A percentile compares a stretch with the other conserved stretches of the same genome.
These are phyloP conservation scores for Beta macrorhiza DNA, from an alignment of 179 eudicot species.

Conservation along the genomic window DNA sequence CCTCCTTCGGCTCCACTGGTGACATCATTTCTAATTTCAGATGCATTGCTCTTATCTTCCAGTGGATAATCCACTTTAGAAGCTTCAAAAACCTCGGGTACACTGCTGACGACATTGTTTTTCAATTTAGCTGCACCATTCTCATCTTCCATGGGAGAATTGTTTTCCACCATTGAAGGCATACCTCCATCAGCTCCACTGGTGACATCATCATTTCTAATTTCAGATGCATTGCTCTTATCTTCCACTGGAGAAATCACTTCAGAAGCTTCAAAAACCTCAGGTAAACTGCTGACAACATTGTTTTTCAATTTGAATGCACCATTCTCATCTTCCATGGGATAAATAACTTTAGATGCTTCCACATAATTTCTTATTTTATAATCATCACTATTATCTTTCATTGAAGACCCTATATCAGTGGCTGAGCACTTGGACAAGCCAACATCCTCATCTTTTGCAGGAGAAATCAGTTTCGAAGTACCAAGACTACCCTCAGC, in stretches of 20 bases:
- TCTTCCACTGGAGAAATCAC: slow-evolving; percentile 6
- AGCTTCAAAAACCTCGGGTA: not conserved
- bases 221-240: not conserved
- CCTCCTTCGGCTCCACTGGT: slow-evolving; percentile 14
- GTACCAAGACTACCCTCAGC: not conserved
- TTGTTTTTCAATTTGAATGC: not conserved
- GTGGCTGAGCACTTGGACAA: not conserved
- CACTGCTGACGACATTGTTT: slow-evolving; percentile 7
- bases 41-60: not conserved
- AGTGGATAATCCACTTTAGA: not conserved
- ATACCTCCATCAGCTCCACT: no score
- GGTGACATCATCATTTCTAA: no score
- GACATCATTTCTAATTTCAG: slow-evolving; percentile 14
- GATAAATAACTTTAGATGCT: no score
- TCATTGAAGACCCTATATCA: slow-evolving; percentile 15
- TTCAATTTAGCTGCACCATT: not conserved
- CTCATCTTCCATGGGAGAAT: not conserved
- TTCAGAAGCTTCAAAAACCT: not conserved
- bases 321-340: not conserved
- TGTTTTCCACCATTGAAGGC: no score
- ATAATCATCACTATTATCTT: slow-evolving; percentile 14
- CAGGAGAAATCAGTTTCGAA: slow-evolving; percentile 9
- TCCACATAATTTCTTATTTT: slow-evolving; percentile 8
- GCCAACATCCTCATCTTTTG: not conserved
- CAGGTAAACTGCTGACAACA: no score